phyloP scores from a whole-genome alignment of 345 rosid genomes.

The Clarkia xantiana region DNA sequence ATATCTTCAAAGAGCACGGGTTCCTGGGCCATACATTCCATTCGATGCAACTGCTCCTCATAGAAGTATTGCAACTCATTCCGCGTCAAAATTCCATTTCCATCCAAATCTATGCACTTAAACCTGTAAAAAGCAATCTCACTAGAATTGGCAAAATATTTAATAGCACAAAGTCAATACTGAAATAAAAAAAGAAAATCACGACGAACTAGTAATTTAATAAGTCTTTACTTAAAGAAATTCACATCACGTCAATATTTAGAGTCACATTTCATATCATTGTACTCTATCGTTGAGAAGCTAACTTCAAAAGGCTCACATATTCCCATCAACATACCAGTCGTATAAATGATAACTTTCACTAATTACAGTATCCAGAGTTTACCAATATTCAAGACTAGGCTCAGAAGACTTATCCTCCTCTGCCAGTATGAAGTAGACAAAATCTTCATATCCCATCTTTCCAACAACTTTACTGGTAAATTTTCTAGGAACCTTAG shows the following conservation, averaged over 20 bases:
- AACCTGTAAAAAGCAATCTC: slow-evolving; percentile 32
- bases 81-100: slow-evolving; percentile 69
- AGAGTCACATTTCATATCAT: no score
- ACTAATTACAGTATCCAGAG: neutral
- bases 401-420: slow-evolving; percentile 87
- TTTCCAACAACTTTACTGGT: slow-evolving; percentile 54
- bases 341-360: neutral
- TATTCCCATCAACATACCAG: neutral
- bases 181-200: no score
- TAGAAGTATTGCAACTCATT: slow-evolving; percentile 88
- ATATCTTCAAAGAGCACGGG: slow-evolving; percentile 94
- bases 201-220: no score
- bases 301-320: neutral
- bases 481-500: slow-evolving; percentile 61
- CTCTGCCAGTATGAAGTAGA: slow-evolving; percentile 75
- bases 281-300: no score
- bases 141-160: neutral
- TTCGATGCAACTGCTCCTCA: slow-evolving; percentile 93
- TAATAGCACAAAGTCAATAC: no score
- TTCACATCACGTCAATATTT: no score
- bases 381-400: slow-evolving; percentile 81
- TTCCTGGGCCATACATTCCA: slow-evolving; percentile 99
- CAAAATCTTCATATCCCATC: slow-evolving; percentile 97
- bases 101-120: slow-evolving; percentile 96
- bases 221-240: no score